A percentile compares a stretch with the other conserved stretches of the same genome.
Conservation (phyloP, 2,329 filamentous ascomycete species). For the Beauveria rudraprayagi region DNA sequence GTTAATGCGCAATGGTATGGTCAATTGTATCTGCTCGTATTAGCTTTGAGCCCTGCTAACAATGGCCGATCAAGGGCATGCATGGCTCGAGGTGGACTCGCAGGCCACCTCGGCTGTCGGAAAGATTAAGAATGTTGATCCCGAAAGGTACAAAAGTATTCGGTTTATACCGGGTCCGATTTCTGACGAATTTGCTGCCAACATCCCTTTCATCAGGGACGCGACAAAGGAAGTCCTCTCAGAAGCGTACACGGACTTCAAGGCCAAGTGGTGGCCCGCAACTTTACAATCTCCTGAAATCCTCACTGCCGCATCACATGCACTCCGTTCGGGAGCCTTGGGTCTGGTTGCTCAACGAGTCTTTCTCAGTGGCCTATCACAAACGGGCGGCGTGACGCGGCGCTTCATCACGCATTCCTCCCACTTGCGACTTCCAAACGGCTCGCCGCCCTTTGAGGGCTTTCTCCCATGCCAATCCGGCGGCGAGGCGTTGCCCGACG, state of each 20-base stretch:
- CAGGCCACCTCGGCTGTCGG: constrained; percentile 14
- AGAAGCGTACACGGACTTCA: constrained; percentile 13
- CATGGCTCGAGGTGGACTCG: constrained; percentile 16
- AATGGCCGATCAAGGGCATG: constrained; percentile 9
- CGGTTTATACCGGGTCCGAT: constrained; percentile 14
- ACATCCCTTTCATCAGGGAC: constrained; percentile 12
- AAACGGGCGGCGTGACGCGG: constrained; percentile 14
- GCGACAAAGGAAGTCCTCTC: constrained; percentile 13
- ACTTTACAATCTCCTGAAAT: constrained; percentile 15
- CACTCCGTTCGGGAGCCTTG: constrained; percentile 11
- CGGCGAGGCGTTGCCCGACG: constrained; percentile 5
- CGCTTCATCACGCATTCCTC: constrained; percentile 8
- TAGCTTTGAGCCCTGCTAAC: background rate
- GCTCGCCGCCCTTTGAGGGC: constrained; percentile 13
- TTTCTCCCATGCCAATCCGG: constrained; percentile 16
- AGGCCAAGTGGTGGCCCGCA: constrained; percentile 15
- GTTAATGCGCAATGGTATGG: constrained; percentile 16
- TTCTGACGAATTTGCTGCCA: constrained; percentile 11
- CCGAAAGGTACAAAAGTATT: constrained; percentile 13
- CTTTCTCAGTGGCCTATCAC: constrained; percentile 13
- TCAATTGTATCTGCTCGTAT: background rate
- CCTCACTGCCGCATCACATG: constrained; percentile 12
- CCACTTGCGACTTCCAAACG: constrained; percentile 14
- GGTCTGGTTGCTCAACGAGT: constrained; percentile 12
- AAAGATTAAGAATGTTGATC: constrained; percentile 14